Evolutionary conservation across 768 basidiomycete species (phyloP), one percentile per base, ranked within the genome.

Genomic region (Leccinum boreale): DNA sequence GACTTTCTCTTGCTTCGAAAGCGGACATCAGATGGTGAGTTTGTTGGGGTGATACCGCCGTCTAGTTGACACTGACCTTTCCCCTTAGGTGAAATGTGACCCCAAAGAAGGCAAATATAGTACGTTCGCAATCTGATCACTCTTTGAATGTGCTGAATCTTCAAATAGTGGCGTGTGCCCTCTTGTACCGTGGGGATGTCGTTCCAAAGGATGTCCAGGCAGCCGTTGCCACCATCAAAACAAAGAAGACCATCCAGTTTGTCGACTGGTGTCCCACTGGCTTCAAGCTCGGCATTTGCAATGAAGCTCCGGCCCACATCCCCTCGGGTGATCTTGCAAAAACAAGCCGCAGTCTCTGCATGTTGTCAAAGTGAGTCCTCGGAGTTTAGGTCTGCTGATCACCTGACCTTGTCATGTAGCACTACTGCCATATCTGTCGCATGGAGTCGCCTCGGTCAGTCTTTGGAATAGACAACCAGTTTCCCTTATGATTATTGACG

Each of bases 201-300:
- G 95, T 94, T 48, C 92, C 95, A 66, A 97, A 96, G 82, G 96
- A 98, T 73, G 90, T 89, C 65, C 90, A 95, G 63, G 85, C 90
- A 57, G 96, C 96, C 57, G 92, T 98, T 65, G 85, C 91, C 45
- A 87, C 81, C 64, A 92, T 98, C 81, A 97, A 95, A 83, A 98
- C 94, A 57, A 98, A 95, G 83, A 86, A 90, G 63, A 97, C 96
- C 24, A 97, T 98, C 69, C 94, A 96, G 69, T 97, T 96, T 73
- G 95, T 98, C 60, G 95, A 97, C 70, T 98, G 95, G 95, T 94
- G 92, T 75, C 92, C 92, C 36, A 98, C 96, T 69, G 96, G 95
- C 61, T 96, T 95, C 87, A 95, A 95, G 78, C 87, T 97, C 65
- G 96, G 96, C 73, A 90, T 98, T 77, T 98, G 96, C 82, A 95